Conservation (phyloP, 345 rosid genomes). For the Balakata baccata region DNA sequence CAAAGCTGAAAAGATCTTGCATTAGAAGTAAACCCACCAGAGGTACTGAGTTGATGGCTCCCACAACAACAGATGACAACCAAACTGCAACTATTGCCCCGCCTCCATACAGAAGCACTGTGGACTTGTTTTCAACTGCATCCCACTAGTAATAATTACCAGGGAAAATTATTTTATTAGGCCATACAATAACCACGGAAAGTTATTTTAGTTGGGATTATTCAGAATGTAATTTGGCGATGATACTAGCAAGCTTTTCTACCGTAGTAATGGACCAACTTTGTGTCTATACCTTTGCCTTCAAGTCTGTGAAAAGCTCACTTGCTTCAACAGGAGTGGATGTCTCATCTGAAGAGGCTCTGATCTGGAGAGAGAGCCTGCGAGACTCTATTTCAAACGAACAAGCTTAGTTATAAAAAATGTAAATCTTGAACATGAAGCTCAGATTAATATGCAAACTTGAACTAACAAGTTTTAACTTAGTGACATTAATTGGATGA, state of each 20-base stretch:
- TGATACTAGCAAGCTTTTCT: no score
- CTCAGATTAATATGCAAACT: no score
- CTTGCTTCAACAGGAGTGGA: conserved; percentile 49
- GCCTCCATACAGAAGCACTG: conserved; percentile 85
- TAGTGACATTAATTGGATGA: no score
- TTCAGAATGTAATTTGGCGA: background rate
- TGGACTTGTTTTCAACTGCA: conserved; percentile 85
- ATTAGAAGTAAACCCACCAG: conserved; percentile 47
- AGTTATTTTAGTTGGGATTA: no score
- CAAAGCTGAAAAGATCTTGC: background rate
- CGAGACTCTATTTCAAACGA: conserved; percentile 38
- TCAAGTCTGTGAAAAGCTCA: conserved; percentile 78
- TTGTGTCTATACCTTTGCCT: conserved; percentile 63
- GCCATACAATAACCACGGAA: no score
- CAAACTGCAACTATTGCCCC: conserved; percentile 93
- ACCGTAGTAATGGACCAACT: background rate
- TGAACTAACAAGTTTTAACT: no score
- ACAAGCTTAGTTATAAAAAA: background rate
- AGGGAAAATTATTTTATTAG: conserved; percentile 13
- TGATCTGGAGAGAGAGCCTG: conserved; percentile 47
- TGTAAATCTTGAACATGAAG: background rate
- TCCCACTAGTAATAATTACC: conserved; percentile 64
- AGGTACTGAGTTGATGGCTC: conserved; percentile 95
- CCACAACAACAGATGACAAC: conserved; percentile 74
- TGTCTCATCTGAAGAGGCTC: conserved; percentile 72